Conservation (phyloP, 345 rosid genomes). For the Salix suchowensis region DNA sequence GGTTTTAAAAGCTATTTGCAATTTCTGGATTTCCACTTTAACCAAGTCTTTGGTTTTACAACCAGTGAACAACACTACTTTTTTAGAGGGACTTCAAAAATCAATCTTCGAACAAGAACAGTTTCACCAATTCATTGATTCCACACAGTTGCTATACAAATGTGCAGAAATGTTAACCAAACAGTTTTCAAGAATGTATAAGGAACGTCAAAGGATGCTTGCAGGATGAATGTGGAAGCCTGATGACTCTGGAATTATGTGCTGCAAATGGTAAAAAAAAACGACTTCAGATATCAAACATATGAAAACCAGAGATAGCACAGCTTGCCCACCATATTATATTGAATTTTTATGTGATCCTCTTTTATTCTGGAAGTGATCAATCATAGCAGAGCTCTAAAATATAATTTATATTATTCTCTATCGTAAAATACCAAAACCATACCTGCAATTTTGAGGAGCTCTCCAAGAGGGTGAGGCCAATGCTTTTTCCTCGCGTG, state of each 20-base stretch:
- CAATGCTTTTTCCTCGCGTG: conserved; percentile 7
- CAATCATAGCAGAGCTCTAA: neutral
- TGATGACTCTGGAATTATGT: neutral
- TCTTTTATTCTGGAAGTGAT: neutral
- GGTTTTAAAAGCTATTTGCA: neutral
- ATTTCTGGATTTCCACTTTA: neutral
- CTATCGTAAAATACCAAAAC: neutral
- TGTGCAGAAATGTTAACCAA: neutral
- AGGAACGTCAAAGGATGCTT: neutral
- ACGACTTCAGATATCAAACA: neutral
- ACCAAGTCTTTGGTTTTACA: neutral
- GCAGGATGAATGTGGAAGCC: neutral
- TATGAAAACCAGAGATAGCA: neutral
- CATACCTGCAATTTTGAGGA: conserved; percentile 54
- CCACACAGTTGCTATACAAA: neutral
- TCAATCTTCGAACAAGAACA: neutral
- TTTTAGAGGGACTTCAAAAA: neutral
- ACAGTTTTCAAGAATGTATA: neutral
- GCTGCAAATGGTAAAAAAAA: neutral
- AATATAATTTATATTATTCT: no score
- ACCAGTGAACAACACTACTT: no score
- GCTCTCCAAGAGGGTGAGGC: conserved; percentile 45
- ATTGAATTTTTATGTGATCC: neutral
- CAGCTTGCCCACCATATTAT: neutral
- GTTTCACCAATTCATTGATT: neutral